Percentiles rank a stretch among this genome's conserved stretches.
Conservation (phyloP, 1,284 basidiomycete genomes). For the Naganishia cerealis region DNA sequence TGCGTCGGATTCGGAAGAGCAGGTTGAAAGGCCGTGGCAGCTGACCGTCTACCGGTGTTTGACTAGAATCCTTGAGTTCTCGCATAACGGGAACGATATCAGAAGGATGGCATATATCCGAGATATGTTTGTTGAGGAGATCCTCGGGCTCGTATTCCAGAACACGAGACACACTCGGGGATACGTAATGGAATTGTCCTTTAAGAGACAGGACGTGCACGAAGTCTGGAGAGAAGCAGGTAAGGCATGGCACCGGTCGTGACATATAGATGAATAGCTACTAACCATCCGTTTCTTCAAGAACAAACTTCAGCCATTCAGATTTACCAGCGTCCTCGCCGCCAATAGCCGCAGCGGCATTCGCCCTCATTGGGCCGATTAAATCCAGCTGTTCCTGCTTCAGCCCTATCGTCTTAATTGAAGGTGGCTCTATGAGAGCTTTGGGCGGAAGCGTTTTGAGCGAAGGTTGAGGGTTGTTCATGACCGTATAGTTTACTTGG, state of each 20-base stretch:
- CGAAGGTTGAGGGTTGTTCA: conserved; percentile 44
- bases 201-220: conserved; percentile 88
- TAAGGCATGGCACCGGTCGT: background rate
- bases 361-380: conserved; percentile 40
- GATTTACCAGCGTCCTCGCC: conserved; percentile 49
- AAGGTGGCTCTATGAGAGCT: conserved; percentile 27
- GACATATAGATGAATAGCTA: conserved; percentile 6
- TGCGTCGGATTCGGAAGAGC: conserved; percentile 71
- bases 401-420: conserved; percentile 26
- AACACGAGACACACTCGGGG: conserved; percentile 71
- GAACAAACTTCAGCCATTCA: conserved; percentile 61
- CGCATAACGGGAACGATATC: conserved; percentile 88
- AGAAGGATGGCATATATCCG: conserved; percentile 79
- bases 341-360: conserved; percentile 36
- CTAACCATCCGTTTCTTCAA: conserved; percentile 61
- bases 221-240: conserved; percentile 64
- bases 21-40: conserved; percentile 63
- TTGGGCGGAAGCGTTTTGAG: conserved; percentile 28
- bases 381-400: conserved; percentile 45
- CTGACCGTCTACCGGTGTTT: conserved; percentile 46
- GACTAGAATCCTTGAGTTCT: conserved; percentile 78
- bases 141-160: conserved; percentile 80
- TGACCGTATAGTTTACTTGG: conserved; percentile 60
- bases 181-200: conserved; percentile 88
- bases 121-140: conserved; percentile 72